Base-by-base conservation (phyloP, 306 rosid species). In the Prinsepia uniflora region DNA sequence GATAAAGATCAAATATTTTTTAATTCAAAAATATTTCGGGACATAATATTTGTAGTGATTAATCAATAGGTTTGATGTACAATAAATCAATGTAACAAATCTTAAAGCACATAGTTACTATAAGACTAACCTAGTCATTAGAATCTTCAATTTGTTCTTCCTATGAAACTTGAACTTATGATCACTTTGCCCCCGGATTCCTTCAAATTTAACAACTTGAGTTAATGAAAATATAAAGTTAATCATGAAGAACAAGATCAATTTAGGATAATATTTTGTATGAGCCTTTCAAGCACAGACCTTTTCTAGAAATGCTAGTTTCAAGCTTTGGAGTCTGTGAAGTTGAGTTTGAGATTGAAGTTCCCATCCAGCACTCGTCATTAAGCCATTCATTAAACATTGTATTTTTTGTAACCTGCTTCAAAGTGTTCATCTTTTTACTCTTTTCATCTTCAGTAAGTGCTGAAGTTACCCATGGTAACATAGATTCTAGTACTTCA, bases 391-490 rank as follows among this genome's bases (percentile, higher is more conserved):
- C 97, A 70, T 83, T 84, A 83, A 91, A 91, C 96, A 91, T 86
- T 39, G 97, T 91, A 69, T 88, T 91, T 80, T 83, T 88, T 18
- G 97, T 76, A 49, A 91, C 97, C 73, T 88, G 86, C 79, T 91
- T 86, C 87, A 94, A 91, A 18, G 89, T 86, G 71, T 86, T 87
- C 90, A 90, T 86, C 96, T 88, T 67, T 76, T 84, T 78, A 80
- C 74, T 84, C 74, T 83, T 89, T 80, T 91, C 96, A 63, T 86
- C 96, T 82, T 85, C 80, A 40, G 90, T 83, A 70, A 88, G 96
- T 68, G 96, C 97, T 76, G 92, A 81, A 80, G 86, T 88, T 63
- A 91, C 96, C 97, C 97, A 91, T 1, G 97, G 92, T 71, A 91
- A 78, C 96, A 91, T 88, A 66, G 92, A 83, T 73, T 83, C 86